Evolutionary conservation across 2,329 filamentous ascomycete species (phyloP), one percentile per base, ranked within the genome.

Genomic region (Phyllosticta citrichinensis): DNA sequence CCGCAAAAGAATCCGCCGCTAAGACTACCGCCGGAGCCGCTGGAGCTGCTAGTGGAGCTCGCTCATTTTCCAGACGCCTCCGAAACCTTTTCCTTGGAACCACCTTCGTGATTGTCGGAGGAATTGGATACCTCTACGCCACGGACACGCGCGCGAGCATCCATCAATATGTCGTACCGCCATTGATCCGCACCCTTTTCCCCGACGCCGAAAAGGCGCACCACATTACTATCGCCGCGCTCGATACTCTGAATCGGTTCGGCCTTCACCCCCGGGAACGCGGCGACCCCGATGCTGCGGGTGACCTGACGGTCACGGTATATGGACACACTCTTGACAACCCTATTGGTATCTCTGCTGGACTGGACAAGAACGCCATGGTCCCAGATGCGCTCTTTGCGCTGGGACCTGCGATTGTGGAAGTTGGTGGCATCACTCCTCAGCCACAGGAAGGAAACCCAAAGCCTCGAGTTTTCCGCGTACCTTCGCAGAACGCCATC

Each of bases 321-420:
- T 97, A 96, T 71, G 91, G 88, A 40, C 83, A 87, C 64, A 81
- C 78, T 3, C 76, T 99, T 55, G 80, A 83, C 68, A 97, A 97
- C 75, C 94, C 94, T 1, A 86, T 99, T 68, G 94, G 88, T 61
- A 96, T 95, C 64, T 95, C 91, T n/a, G 94, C 91, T 5, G 94
- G 94, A 10, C 85, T 99, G 52, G 94, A 97, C 78, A 97, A 99
- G 79, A 84, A 96, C 70, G 94, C 87, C 59, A 90, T 96, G 64
- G 87, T 97, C 59, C 89, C 92, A 1, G 88, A 93, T 68, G 83
- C 87, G 14, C 80, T 99, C 40, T 89, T 97, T 70, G 90, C 86
- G 8, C 78, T 97, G 2, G 94, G 94, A 33, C 87, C 93, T 24
- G 87, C 86, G 2, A 81, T 97, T 47, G 90, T 99, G 30, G 94